Evolutionary conservation across 2,329 filamentous ascomycete genomes (phyloP).

Genomic region (Alternaria longipes): DNA sequence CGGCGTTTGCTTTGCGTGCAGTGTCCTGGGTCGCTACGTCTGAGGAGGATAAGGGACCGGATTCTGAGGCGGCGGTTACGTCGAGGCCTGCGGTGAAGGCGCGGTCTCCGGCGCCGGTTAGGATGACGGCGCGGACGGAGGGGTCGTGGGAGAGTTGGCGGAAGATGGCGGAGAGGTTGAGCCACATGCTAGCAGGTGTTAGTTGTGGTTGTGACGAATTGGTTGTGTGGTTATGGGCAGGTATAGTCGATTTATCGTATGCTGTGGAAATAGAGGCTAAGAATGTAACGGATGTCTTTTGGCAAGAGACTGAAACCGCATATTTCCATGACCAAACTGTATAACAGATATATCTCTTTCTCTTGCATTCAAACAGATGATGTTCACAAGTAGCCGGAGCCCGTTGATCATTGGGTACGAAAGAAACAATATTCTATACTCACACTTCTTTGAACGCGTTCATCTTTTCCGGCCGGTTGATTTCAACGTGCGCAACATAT

Average conservation of each 20-base stretch:
- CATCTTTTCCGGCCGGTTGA: constrained; percentile 85
- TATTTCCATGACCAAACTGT: background rate
- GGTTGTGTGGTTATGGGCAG: background rate
- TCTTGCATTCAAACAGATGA: background rate
- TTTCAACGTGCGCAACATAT: constrained; percentile 89
- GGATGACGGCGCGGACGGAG: constrained; percentile 76
- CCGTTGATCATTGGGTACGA: too few relatives aligned
- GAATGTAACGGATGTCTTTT: background rate
- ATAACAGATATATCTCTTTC: background rate
- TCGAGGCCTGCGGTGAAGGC: constrained; percentile 91
- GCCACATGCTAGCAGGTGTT: constrained; percentile 72
- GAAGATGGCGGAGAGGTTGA: constrained; percentile 79
- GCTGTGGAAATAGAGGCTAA: background rate
- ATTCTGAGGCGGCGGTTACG: constrained; percentile 72
- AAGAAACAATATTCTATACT: constrained; percentile 29
- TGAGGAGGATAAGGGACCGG: constrained; percentile 56
- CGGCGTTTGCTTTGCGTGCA: constrained; percentile 64
- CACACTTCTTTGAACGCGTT: constrained; percentile 82
- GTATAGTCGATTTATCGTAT: background rate
- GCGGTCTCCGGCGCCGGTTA: constrained; percentile 81
- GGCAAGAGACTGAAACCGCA: fast-evolving
- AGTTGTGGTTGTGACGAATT: background rate
- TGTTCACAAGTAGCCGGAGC: background rate
- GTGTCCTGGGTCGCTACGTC: constrained; percentile 58
- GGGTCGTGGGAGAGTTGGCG: constrained; percentile 74